Base-by-base conservation (phyloP, 2,329 filamentous ascomycete species). In the Dryadomyces quercivorus region DNA sequence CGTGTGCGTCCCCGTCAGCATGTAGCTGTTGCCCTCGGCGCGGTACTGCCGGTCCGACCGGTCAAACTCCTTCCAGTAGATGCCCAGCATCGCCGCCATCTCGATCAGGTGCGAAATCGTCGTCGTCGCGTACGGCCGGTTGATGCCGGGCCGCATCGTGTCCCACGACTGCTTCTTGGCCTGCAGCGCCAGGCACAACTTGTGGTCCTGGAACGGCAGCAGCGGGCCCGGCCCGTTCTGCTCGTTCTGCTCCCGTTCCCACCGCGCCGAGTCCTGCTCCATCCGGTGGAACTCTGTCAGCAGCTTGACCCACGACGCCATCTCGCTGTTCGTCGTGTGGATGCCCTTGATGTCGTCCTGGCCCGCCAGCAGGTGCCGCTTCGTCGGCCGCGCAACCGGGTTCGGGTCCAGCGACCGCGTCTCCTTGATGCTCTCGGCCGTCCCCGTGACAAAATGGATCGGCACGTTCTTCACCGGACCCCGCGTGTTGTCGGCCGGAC, bases 51-150 rank as follows among this genome's bases (percentile, higher is more conserved):
- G 74, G 13, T 65, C 65, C 9, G 65, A 71, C 38, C 75, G 69
- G 59, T 80, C 75, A 59, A 81, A 81, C 53, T 77, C 74, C 58
- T 75, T 77, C 78, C 78, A 82, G 63, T 81, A 73, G 10, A 82
- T 69, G 9, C 78, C 76, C 15, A 80, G 65, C 55, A 75, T 72
- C 3, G 74, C 75, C 20, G 75, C 69, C 57, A 80, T 74, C 66
- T 80, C 77, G 34, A 80, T 64, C 2, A 79, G 63, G 59, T 80
- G 76, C 55, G 73, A 77, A 57, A 80, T 75, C 20, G 76, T 75
- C 0, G 74, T 78, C 0, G 74, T 78, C 2, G 75, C 75, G 51
- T 76, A 78, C 0, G 75, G 75, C 40, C 73, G 74, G 42, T 67
- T 70, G 52, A 77, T 62, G 43, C 66, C 66, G 1, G 67, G 53